These are phyloP conservation scores for Xanthoparmelia taractica DNA, from an alignment of 495 filamentous ascomycete species.

Conservation along the genomic window DNA sequence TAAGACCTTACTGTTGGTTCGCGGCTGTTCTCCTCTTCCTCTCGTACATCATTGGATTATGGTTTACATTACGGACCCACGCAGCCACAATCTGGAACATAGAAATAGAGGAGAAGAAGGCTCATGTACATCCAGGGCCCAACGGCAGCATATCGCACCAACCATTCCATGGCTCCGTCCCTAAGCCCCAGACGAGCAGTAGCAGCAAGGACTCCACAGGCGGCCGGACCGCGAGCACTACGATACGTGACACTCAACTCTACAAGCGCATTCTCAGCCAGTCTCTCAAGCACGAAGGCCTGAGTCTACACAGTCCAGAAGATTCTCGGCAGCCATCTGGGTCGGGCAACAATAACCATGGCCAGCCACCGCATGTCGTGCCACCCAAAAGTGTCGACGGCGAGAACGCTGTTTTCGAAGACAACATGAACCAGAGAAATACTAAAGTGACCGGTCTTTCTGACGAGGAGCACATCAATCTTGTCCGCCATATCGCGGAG, in stretches of 20 bases:
- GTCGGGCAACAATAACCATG: constrained; percentile 13
- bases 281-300: constrained; percentile 70
- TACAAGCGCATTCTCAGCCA: constrained; percentile 93
- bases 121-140: constrained; percentile 32
- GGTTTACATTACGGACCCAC: constrained; percentile 95
- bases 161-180: constrained; percentile 13
- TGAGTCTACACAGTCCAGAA: constrained; percentile 45
- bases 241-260: constrained; percentile 73
- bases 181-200: constrained; percentile 19
- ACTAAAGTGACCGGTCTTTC: constrained; percentile 61
- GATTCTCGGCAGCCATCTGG: constrained; percentile 38
- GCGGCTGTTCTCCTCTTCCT: constrained; percentile 79
- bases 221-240: constrained; percentile 27
- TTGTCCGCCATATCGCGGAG: constrained; percentile 79
- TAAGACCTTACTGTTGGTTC: constrained; percentile 88
- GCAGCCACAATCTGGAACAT: constrained; percentile 94
- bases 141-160: constrained; percentile 29
- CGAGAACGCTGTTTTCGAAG: constrained; percentile 24
- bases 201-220: constrained; percentile 28
- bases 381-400: constrained; percentile 55
- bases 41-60: constrained; percentile 86
- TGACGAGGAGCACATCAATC: constrained; percentile 66
- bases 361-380: constrained; percentile 55
- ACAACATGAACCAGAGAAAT: constrained; percentile 30
- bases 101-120: constrained; percentile 78